These are phyloP conservation scores for Crithidia thermophila DNA, from an alignment of 208 protist species.

Conservation along the genomic window DNA sequence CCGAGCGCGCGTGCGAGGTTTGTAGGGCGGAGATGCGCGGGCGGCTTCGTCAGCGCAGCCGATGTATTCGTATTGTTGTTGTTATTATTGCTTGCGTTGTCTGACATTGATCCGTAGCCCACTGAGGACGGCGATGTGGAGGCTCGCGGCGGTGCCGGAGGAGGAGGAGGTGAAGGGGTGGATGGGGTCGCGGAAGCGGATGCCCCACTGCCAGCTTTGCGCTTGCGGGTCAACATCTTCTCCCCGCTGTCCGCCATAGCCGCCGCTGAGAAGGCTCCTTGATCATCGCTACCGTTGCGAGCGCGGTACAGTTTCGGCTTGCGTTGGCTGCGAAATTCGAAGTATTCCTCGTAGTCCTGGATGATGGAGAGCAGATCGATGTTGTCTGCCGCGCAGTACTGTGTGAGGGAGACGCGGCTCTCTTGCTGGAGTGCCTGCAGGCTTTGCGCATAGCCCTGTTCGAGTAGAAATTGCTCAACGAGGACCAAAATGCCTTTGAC, in stretches of 20 bases:
- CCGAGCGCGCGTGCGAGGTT: conserved; percentile 24
- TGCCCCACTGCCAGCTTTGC: conserved; percentile 1
- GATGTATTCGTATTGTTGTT: too few relatives aligned
- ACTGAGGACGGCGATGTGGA: conserved; percentile 3
- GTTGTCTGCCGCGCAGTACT: conserved; percentile 86
- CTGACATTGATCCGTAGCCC: too few relatives aligned
- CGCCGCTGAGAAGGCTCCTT: conserved; percentile 22
- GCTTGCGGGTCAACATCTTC: conserved; percentile 41
- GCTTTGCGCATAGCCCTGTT: conserved; percentile 79
- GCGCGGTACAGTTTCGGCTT: conserved; percentile 82
- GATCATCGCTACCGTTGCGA: conserved; percentile 31
- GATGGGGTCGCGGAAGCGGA: background rate
- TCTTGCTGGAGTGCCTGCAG: conserved; percentile 86
- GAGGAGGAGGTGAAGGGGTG: background rate
- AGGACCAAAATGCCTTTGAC: conserved; percentile 83
- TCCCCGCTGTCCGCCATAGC: conserved; percentile 43
- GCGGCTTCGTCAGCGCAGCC: conserved; percentile 4
- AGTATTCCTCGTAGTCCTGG: conserved; percentile 89
- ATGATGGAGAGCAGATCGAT: conserved; percentile 86
- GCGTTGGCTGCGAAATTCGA: conserved; percentile 84
- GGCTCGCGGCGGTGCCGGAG: background rate
- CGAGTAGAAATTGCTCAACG: conserved; percentile 81
- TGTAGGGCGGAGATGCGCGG: conserved; percentile 15
- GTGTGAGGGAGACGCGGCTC: conserved; percentile 67
- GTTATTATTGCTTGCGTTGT: too few relatives aligned